phyloP scores from a whole-genome alignment of 345 rosid genomes.

The Noccaea caerulescens region DNA sequence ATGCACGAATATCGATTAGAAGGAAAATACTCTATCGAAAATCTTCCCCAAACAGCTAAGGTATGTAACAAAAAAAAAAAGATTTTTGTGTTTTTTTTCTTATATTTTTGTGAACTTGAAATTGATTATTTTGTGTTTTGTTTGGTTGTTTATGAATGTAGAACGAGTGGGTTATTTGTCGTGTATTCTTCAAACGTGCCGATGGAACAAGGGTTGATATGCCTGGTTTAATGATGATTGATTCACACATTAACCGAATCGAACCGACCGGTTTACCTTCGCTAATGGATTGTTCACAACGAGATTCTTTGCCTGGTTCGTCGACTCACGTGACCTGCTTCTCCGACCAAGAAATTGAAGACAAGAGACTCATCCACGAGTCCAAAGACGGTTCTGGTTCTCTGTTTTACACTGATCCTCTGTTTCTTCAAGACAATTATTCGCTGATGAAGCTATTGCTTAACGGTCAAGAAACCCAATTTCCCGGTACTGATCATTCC shows the following conservation, averaged over 20 bases:
- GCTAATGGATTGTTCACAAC: constrained; percentile 61
- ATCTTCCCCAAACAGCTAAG: constrained; percentile 62
- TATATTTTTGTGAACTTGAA: neutral
- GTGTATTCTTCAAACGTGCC: constrained; percentile 64
- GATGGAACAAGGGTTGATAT: constrained; percentile 60
- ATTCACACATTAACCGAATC: constrained; percentile 40
- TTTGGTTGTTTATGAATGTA: constrained; percentile 42
- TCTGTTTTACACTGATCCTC: constrained; percentile 52
- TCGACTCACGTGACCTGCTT: constrained; percentile 84
- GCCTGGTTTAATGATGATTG: constrained; percentile 49
- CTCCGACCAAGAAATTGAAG: constrained; percentile 62
- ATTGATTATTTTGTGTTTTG: neutral
- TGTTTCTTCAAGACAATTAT: constrained; percentile 53
- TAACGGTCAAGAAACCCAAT: constrained; percentile 45
- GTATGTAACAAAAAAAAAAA: constrained; percentile 29
- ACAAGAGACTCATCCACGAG: constrained; percentile 44
- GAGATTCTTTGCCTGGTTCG: constrained; percentile 35
- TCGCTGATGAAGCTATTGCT: constrained; percentile 58
- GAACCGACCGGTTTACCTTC: constrained; percentile 56
- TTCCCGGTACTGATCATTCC: constrained; percentile 35
- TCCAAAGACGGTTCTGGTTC: constrained; percentile 46
- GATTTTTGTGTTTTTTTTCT: neutral
- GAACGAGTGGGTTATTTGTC: constrained; percentile 86
- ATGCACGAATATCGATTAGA: constrained; percentile 88
- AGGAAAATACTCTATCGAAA: constrained; percentile 61